phyloP scores from a whole-genome alignment of 106 monocot species.

The Alisma plantagoaquatica region DNA sequence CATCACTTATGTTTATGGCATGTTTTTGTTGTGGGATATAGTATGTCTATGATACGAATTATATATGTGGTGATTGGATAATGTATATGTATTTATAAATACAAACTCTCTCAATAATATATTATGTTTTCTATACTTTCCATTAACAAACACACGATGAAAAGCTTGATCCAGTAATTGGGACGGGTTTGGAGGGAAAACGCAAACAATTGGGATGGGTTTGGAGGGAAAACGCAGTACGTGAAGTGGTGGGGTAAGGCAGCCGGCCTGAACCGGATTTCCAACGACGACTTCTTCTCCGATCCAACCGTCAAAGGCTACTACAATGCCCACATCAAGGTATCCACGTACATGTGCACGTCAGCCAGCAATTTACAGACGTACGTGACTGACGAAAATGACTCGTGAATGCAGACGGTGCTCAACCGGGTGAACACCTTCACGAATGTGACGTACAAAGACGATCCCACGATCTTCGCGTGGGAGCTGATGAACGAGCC shows the following conservation, averaged over 20 bases:
- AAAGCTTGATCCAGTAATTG: too few species aligned
- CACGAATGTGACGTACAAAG: constrained; percentile 60
- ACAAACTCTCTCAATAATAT: too few species aligned
- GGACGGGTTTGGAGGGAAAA: too few species aligned
- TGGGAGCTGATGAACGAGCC: constrained; percentile 97
- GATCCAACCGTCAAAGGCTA: constrained; percentile 60
- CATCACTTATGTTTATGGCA: too few species aligned
- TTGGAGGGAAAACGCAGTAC: constrained; percentile 76
- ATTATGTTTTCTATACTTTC: too few species aligned
- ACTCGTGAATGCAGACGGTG: constrained; percentile 26
- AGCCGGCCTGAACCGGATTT: constrained; percentile 58
- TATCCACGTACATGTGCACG: constrained; percentile 3
- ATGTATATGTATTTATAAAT: too few species aligned
- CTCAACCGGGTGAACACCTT: constrained; percentile 63
- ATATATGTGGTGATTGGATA: too few species aligned
- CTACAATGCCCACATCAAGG: constrained; percentile 65
- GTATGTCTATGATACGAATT: too few species aligned
- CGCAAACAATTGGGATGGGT: constrained; percentile 72
- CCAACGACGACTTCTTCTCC: constrained; percentile 79
- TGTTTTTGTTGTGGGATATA: too few species aligned
- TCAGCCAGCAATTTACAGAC: background rate
- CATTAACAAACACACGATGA: too few species aligned
- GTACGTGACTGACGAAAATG: background rate
- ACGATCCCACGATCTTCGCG: constrained; percentile 86
- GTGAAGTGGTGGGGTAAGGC: constrained; percentile 68